A percentile compares a stretch with the other conserved stretches of the same genome.
These are phyloP conservation scores for Carex parvula DNA, from an alignment of 176 grass and related monocot genomes.

Conservation along the genomic window DNA sequence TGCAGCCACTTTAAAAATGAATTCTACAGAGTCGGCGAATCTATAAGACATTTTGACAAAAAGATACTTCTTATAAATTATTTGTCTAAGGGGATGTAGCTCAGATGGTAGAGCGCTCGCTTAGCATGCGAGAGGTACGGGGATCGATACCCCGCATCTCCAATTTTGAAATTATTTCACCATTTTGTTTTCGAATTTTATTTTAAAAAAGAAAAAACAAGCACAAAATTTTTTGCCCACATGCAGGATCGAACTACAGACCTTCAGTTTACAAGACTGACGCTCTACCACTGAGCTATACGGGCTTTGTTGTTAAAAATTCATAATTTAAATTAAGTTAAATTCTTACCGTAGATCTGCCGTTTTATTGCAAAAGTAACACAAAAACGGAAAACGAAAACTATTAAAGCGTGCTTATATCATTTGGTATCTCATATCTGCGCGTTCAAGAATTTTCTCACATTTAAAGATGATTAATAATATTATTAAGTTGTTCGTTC, in stretches of 20 bases:
- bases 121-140: slow-evolving; percentile 99
- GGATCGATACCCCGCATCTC: slow-evolving; percentile 96
- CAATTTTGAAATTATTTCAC: slow-evolving; percentile 4
- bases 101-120: slow-evolving; percentile 98
- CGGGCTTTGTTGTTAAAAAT: neutral
- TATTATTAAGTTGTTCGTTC: neutral
- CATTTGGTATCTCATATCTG: neutral
- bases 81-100: slow-evolving; percentile 55
- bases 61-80: no score
- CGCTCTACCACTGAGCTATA: slow-evolving; percentile 50
- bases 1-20: no score
- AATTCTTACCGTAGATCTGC: no score
- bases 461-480: neutral
- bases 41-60: no score
- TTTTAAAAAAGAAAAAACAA: neutral
- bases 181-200: no score
- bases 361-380: no score
- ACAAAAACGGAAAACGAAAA: no score
- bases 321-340: no score
- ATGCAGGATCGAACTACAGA: slow-evolving; percentile 48
- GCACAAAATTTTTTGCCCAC: neutral
- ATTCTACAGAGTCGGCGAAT: no score
- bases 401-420: neutral
- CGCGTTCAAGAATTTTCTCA: no score
- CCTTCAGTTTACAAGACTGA: slow-evolving; percentile 57